Evolutionary conservation across 2,329 filamentous ascomycete species (phyloP).

Genomic region (Claviceps citrina): DNA sequence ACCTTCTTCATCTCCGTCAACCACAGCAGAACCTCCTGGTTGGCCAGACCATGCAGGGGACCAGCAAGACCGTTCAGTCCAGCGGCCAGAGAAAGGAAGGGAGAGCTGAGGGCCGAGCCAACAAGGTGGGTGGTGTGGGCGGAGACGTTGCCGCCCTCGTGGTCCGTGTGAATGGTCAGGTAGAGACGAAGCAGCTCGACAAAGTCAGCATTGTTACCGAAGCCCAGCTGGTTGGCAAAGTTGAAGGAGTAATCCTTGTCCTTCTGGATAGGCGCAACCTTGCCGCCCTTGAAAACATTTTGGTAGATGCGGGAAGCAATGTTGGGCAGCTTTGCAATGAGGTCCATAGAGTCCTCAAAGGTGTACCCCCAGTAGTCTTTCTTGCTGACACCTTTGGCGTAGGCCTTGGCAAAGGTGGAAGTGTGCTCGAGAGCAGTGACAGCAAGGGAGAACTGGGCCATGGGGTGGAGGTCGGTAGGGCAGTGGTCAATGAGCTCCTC

Average conservation of each 20-base stretch:
- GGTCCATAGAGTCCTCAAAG: constrained; percentile 98
- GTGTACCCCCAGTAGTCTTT: constrained; percentile 99
- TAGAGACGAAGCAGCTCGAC: constrained; percentile 97
- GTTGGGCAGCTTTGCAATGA: constrained; percentile 98
- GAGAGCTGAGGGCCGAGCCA: constrained; percentile 88
- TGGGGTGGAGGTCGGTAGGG: constrained; percentile 96
- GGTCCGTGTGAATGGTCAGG: constrained; percentile 98
- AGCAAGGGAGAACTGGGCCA: constrained; percentile 97
- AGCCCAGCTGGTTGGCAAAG: constrained; percentile 98
- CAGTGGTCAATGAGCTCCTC: constrained; percentile 99
- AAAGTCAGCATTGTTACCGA: constrained; percentile 88
- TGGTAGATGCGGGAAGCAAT: constrained; percentile 98
- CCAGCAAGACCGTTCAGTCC: constrained; percentile 97
- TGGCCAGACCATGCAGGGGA: constrained; percentile 95
- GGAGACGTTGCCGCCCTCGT: constrained; percentile 98
- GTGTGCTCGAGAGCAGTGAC: constrained; percentile 97
- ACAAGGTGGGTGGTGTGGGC: constrained; percentile 98
- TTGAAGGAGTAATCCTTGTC: constrained; percentile 99
- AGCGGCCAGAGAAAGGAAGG: constrained; percentile 89
- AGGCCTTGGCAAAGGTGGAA: constrained; percentile 94
- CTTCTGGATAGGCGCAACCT: constrained; percentile 89
- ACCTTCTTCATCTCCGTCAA: constrained; percentile 96
- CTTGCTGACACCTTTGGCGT: constrained; percentile 98
- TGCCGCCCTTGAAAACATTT: constrained; percentile 99
- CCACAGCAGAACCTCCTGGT: constrained; percentile 99